Base-by-base conservation (phyloP, 2,329 filamentous ascomycete species). In the Talaromyces sp. region DNA sequence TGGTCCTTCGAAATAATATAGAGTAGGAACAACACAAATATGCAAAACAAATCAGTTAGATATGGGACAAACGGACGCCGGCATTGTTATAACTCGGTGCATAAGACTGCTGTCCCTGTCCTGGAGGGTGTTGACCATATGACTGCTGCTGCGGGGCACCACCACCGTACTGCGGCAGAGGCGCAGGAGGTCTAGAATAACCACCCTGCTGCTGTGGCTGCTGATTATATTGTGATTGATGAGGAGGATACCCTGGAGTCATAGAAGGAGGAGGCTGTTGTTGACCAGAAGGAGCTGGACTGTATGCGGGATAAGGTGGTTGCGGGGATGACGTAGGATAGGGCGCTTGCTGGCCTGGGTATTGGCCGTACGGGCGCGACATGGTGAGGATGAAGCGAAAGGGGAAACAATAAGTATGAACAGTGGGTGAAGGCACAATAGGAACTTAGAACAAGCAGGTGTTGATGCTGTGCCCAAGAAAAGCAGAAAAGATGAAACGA, bases 171-270 rank as follows among this genome's bases (percentile, higher is more conserved):
- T 75, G 75, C 60, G 68, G 76, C 66, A 76, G 74, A 60, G 78
- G 75, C 44, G 73, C 77, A 48, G 79, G 76, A 21, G 77, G 76
- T 63, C 77, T 72, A 60, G 71, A 72, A 71, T 82, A 82, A 44
- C 69, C 71, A 65, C 75, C 72, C 59, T 68, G 69, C 59, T 68
- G 69, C 31, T 68, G 54, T 44, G 67, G 69, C 31, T 67, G 54
- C 46, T 67, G 67, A 44, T 58, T 60, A 46, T 67, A 67, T 39
- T 40, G 33, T 37, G 44, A 31, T 18, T 52, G 62, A 33, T 60
- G 61, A 21, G 62, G 63, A 46, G 77, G 72, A 62, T 78, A 78
- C 55, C 78, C 76, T 48, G 76, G 75, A 18, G 67, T 64, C n/a
- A 60, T 59, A 37, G 67, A 65, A 58, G 68, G 63, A 56, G 66